Evolutionary conservation across 2,329 filamentous ascomycete species (phyloP).

Genomic region (Albifimbria verrucaria): DNA sequence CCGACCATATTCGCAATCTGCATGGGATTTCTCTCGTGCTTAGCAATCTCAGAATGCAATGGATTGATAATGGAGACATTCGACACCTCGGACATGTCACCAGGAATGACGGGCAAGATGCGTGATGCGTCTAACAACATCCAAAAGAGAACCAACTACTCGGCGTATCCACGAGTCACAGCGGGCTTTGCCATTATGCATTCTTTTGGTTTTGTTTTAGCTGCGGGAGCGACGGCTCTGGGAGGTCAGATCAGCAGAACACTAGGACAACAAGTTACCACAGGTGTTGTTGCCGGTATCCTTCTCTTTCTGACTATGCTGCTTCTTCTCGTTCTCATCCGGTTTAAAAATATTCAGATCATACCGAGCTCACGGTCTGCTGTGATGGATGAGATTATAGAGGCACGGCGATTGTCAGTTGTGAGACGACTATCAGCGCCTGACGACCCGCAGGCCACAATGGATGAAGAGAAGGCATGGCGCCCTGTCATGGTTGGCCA

Average conservation of each 20-base stretch:
- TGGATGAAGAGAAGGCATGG: slow-evolving; percentile 59
- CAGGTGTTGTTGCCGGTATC: slow-evolving; percentile 65
- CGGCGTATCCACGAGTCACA: slow-evolving; percentile 69
- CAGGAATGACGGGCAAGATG: slow-evolving; percentile 62
- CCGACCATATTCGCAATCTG: slow-evolving; percentile 64
- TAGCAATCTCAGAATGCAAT: slow-evolving; percentile 73
- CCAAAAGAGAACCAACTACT: slow-evolving; percentile 63
- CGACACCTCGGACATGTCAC: slow-evolving; percentile 75
- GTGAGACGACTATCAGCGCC: slow-evolving; percentile 41
- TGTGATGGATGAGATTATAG: slow-evolving; percentile 51
- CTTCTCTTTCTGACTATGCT: slow-evolving; percentile 62
- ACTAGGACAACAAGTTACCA: slow-evolving; percentile 65
- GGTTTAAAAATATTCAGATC: slow-evolving; percentile 65
- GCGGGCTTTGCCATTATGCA: slow-evolving; percentile 72
- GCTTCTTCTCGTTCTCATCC: slow-evolving; percentile 58
- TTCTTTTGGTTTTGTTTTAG: slow-evolving; percentile 64
- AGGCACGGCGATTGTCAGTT: slow-evolving; percentile 46
- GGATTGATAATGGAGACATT: slow-evolving; percentile 78
- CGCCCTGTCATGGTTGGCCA: slow-evolving; percentile 69
- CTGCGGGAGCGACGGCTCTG: slow-evolving; percentile 64
- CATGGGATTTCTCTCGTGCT: slow-evolving; percentile 67
- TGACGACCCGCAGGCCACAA: slow-evolving; percentile 32
- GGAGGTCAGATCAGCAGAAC: slow-evolving; percentile 65
- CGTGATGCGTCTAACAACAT: slow-evolving; percentile 34
- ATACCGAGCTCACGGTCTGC: slow-evolving; percentile 59